Percentiles rank a stretch among this genome's conserved stretches.
Evolutionary conservation across 495 filamentous ascomycete species (phyloP).

Genomic region (Penicillium arizonense): DNA sequence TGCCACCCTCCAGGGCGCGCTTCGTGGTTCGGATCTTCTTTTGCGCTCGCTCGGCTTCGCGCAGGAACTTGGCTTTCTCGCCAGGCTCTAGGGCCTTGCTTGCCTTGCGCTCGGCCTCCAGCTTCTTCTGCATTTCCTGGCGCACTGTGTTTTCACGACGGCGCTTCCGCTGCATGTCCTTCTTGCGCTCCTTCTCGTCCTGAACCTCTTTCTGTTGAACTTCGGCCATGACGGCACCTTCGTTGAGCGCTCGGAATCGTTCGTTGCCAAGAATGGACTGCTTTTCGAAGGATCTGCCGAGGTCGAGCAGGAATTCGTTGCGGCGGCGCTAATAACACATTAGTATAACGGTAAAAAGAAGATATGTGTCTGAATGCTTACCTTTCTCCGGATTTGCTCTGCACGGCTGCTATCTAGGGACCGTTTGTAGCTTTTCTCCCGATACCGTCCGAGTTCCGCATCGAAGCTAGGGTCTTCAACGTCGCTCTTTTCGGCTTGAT

Average conservation of each 20-base stretch:
- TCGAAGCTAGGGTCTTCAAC: slow-evolving; percentile 64
- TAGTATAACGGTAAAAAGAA: slow-evolving; percentile 15
- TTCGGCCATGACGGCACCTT: slow-evolving; percentile 72
- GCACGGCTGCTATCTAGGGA: slow-evolving; percentile 55
- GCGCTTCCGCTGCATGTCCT: slow-evolving; percentile 97
- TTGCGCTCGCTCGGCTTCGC: slow-evolving; percentile 79
- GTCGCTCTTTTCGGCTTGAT: slow-evolving; percentile 64
- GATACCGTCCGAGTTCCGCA: slow-evolving; percentile 52
- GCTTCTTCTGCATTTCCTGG: slow-evolving; percentile 79
- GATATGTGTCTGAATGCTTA: slow-evolving; percentile 19
- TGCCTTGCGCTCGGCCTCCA: slow-evolving; percentile 74
- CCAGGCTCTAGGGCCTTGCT: slow-evolving; percentile 71
- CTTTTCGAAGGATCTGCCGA: slow-evolving; percentile 51
- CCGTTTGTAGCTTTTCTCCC: slow-evolving; percentile 56
- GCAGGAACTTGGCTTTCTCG: slow-evolving; percentile 72
- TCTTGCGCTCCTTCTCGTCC: slow-evolving; percentile 98
- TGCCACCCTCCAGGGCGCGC: slow-evolving; percentile 77
- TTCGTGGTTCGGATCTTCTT: slow-evolving; percentile 86
- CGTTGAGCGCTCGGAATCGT: slow-evolving; percentile 54
- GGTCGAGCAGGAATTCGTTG: slow-evolving; percentile 44
- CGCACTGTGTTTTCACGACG: slow-evolving; percentile 95
- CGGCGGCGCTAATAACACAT: slow-evolving; percentile 52
- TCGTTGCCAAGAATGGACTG: slow-evolving; percentile 53
- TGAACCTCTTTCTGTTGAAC: slow-evolving; percentile 87
- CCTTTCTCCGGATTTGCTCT: slow-evolving; percentile 60